phyloP scores from a whole-genome alignment of 2,329 filamentous ascomycete species.

The Talaromyces amestolkiae region DNA sequence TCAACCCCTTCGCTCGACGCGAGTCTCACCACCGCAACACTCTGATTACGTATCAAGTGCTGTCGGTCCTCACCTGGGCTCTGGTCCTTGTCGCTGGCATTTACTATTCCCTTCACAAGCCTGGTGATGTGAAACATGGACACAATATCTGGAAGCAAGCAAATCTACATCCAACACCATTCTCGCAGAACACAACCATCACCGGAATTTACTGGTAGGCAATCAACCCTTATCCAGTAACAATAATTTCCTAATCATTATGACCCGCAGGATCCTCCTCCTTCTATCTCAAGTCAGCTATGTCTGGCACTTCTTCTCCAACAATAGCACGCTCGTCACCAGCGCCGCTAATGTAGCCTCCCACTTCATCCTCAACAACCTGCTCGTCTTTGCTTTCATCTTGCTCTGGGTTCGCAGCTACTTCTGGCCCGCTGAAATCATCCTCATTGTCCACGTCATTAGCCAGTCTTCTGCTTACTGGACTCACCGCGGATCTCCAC shows the following conservation, averaged over 20 bases:
- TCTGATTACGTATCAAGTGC: slow-evolving; percentile 70
- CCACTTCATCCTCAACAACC: slow-evolving; percentile 83
- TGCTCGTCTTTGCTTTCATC: slow-evolving; percentile 77
- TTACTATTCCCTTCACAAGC: slow-evolving; percentile 68
- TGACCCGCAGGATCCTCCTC: slow-evolving; percentile 60
- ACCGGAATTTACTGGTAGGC: slow-evolving; percentile 72
- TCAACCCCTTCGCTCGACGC: slow-evolving; percentile 73
- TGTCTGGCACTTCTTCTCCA: slow-evolving; percentile 71
- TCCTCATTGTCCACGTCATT: slow-evolving; percentile 76
- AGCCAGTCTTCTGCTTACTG: slow-evolving; percentile 79
- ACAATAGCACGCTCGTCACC: slow-evolving; percentile 60
- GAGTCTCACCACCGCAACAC: slow-evolving; percentile 62
- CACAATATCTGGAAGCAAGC: slow-evolving; percentile 76
- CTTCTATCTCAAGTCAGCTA: slow-evolving; percentile 75
- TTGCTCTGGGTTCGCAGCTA: slow-evolving; percentile 76
- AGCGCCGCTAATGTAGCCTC: slow-evolving; percentile 73
- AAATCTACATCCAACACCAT: slow-evolving; percentile 64
- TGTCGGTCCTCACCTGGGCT: slow-evolving; percentile 72
- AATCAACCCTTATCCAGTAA: not conserved
- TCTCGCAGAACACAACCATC: slow-evolving; percentile 66
- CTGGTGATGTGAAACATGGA: slow-evolving; percentile 60
- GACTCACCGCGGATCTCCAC: slow-evolving; percentile 68
- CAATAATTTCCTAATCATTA: not conserved
- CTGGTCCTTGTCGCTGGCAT: slow-evolving; percentile 69
- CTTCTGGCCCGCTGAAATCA: slow-evolving; percentile 72